Evolutionary conservation across 495 filamentous ascomycete genomes (phyloP).

Genomic region (Hyphodiscus hymeniophilus): DNA sequence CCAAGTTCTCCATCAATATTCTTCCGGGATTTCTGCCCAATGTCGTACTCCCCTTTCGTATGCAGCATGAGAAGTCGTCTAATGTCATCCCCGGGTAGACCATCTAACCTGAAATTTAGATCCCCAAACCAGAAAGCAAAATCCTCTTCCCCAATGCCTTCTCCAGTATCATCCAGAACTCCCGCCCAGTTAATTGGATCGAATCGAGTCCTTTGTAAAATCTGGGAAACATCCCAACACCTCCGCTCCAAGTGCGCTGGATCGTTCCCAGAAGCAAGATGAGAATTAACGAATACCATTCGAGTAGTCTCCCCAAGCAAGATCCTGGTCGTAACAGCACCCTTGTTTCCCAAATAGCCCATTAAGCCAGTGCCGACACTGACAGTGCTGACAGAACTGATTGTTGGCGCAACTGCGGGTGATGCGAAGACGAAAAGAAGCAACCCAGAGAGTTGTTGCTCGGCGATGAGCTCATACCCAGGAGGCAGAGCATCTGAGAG

Average conservation of each 20-base stretch:
- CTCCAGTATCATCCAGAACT: slow-evolving; percentile 43
- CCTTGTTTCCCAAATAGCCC: slow-evolving; percentile 96
- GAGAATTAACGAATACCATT: slow-evolving; percentile 81
- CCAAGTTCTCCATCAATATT: slow-evolving; percentile 27
- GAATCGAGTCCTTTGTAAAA: slow-evolving; percentile 65
- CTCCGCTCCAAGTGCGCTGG: slow-evolving; percentile 67
- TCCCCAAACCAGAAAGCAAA: slow-evolving; percentile 96
- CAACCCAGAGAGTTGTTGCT: slow-evolving; percentile 80
- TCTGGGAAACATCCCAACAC: slow-evolving; percentile 76
- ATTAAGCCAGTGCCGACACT: slow-evolving; percentile 80
- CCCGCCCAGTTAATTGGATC: slow-evolving; percentile 54
- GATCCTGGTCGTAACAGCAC: slow-evolving; percentile 72
- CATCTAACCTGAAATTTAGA: slow-evolving; percentile 88
- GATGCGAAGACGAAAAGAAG: slow-evolving; percentile 81
- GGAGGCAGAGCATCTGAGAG: slow-evolving; percentile 61
- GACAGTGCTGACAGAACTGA: slow-evolving; percentile 69
- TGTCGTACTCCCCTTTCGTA: slow-evolving; percentile 66
- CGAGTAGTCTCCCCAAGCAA: slow-evolving; percentile 85
- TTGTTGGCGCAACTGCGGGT: slow-evolving; percentile 56
- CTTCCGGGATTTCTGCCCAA: slow-evolving; percentile 15
- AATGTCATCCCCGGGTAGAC: slow-evolving; percentile 84
- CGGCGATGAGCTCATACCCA: slow-evolving; percentile 68
- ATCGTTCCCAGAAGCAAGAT: slow-evolving; percentile 81
- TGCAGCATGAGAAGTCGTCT: slow-evolving; percentile 77
- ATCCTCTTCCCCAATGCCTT: slow-evolving; percentile 82